Evolutionary conservation across 148 eudicot species (phyloP).

Genomic region (Arbutus unedo): DNA sequence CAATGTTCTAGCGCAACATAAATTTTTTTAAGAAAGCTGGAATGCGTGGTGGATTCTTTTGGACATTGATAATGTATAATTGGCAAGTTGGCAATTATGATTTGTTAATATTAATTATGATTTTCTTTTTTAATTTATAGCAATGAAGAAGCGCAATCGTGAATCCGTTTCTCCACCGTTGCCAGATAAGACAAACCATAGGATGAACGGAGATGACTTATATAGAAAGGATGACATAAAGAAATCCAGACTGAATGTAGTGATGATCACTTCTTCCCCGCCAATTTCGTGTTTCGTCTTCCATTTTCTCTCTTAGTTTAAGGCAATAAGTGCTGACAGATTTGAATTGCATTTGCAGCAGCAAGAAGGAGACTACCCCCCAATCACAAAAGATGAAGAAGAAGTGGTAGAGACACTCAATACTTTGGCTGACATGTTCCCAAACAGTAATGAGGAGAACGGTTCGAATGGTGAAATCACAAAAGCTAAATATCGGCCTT

Average conservation of each 20-base stretch:
- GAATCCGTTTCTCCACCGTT: conserved; percentile 31
- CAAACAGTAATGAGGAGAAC: conserved; percentile 22
- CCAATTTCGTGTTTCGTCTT: background rate
- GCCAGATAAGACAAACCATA: conserved; percentile 26
- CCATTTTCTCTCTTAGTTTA: background rate
- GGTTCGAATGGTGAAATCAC: conserved; percentile 21
- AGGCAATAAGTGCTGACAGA: background rate
- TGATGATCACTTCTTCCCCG: conserved; percentile 6
- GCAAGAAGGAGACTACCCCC: conserved; percentile 11
- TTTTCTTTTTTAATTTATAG: conserved; percentile 26
- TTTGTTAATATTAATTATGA: too few species aligned
- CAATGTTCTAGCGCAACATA: too few species aligned
- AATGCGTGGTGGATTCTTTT: background rate
- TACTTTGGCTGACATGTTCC: conserved; percentile 58
- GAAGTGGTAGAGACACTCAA: conserved; percentile 77
- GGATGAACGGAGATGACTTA: conserved; percentile 26
- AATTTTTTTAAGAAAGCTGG: too few species aligned
- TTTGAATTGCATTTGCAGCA: conserved; percentile 30
- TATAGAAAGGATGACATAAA: conserved; percentile 29
- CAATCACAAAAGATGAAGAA: conserved; percentile 68
- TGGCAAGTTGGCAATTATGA: too few species aligned
- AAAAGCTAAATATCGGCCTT: conserved; percentile 20
- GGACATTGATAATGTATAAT: background rate
- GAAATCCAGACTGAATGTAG: conserved; percentile 36
- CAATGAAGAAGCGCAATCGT: conserved; percentile 51